Evolutionary conservation across 2,329 filamentous ascomycete genomes (phyloP), one percentile per base, ranked within the genome.

Genomic region (Cryphonectria carpinicola): DNA sequence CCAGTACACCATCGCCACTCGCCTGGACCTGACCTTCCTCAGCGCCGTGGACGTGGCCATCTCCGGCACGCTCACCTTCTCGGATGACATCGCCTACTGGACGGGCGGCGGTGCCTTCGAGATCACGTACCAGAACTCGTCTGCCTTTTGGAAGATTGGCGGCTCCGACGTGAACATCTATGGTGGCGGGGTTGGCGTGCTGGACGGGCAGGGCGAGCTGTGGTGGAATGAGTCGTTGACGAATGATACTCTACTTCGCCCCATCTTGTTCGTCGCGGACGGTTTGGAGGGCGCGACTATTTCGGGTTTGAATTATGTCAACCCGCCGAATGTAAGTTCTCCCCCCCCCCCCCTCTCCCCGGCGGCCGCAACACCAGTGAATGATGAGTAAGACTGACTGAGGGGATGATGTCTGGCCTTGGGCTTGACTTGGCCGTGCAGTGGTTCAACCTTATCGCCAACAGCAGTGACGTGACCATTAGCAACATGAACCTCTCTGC

Each of bases 121-220:
- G 37, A 85, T 88, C 22, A 80, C 79, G 10, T 89, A 84, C 78
- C 87, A 89, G 71, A 88, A 89, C 71, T 83, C 85, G 8, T 86
- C 84, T 0, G 87, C 86, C 1, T 89, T 89, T 79, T 89, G 88
- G 82, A 82, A 86, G 74, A 81, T 88, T 39, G 87, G 87, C 25
- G 88, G 88, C 25, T 76, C 81, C 28, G 87, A 89, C 72, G 86
- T 89, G 39, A 88, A 89, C 69, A 80, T 89, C 67, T 89, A 88
- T 69, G 88, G 87, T 4, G 84, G 83, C 22, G 52, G 69, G 17
- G 49, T 66, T 8, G 69, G 87, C 35, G 87, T 83, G 6, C 79
- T 89, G 2, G 84, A 90, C 74, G 88, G 88, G 25, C 90, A 89
- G 72, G 89, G 89, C 0, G 89, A 91, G 75, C 82, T 83, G 8